Evolutionary conservation across 306 rosid genomes (phyloP).

Genomic region (Casuarina equisetifolia): DNA sequence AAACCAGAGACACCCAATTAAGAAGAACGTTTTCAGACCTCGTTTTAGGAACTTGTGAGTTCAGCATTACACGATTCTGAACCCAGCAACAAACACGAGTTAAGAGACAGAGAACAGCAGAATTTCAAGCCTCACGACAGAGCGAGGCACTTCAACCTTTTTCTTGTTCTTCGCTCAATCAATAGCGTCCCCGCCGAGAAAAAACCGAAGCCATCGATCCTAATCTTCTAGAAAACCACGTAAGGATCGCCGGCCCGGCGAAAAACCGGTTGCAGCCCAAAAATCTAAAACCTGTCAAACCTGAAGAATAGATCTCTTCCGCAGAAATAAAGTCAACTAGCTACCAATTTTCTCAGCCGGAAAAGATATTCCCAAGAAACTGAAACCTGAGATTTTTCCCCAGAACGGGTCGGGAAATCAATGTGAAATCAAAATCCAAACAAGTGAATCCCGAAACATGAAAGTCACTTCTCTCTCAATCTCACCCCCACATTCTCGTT

Average conservation of each 20-base stretch:
- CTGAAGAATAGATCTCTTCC: slow-evolving; percentile 52
- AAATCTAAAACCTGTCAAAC: slow-evolving; percentile 16
- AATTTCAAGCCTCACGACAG: slow-evolving; percentile 10
- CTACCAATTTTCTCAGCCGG: slow-evolving; percentile 2
- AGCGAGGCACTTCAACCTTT: slow-evolving; percentile 14
- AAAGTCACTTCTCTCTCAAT: slow-evolving; percentile 27
- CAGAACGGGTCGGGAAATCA: slow-evolving; percentile 18
- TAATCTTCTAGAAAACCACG: slow-evolving; percentile 23
- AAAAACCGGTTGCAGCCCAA: slow-evolving; percentile 3
- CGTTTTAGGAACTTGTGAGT: slow-evolving; percentile 42
- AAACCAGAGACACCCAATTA: slow-evolving; percentile 52
- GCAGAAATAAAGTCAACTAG: slow-evolving; percentile 37
- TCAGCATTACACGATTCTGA: slow-evolving; percentile 55
- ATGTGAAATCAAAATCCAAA: slow-evolving; percentile 34
- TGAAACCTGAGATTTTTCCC: slow-evolving; percentile 15
- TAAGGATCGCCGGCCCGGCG: slow-evolving; percentile 21
- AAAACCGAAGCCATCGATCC: slow-evolving; percentile 32
- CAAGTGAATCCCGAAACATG: slow-evolving; percentile 27
- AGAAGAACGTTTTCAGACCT: slow-evolving; percentile 34
- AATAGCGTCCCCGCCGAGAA: slow-evolving; percentile 42
- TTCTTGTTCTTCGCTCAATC: slow-evolving; percentile 27
- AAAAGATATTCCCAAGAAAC: slow-evolving; percentile 15
- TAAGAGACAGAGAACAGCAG: slow-evolving; percentile 15
- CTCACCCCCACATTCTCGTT: slow-evolving; percentile 28
- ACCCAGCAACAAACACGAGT: slow-evolving; percentile 31